Percentiles rank a stretch among this genome's conserved stretches.
These are phyloP conservation scores for Chalciporus sphaerocephalus DNA, from an alignment of 768 basidiomycete species.

Conservation along the genomic window DNA sequence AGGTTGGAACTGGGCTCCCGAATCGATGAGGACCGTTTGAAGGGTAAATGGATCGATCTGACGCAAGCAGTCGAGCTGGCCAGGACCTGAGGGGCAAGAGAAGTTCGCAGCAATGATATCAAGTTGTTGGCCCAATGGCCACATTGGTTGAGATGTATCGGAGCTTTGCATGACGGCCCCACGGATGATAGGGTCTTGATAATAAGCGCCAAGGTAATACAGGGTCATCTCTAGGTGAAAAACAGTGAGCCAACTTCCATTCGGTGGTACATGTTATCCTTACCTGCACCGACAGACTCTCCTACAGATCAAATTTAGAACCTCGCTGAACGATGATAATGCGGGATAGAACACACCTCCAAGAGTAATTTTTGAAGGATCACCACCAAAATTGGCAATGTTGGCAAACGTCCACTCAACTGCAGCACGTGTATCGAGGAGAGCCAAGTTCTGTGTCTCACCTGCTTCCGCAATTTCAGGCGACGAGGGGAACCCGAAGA, in stretches of 20 bases:
- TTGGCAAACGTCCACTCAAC: not conserved
- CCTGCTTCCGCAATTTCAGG: not conserved
- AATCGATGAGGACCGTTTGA: not conserved
- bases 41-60: not conserved
- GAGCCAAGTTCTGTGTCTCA: not conserved
- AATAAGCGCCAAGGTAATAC: not conserved
- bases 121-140: not conserved
- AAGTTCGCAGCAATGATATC: not conserved
- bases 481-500: not conserved
- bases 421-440: not conserved
- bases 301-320: not conserved
- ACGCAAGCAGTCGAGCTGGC: not conserved
- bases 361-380: not conserved
- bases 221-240: not conserved
- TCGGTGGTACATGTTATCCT: too few relatives aligned
- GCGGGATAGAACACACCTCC: too few relatives aligned
- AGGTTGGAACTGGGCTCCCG: not conserved
- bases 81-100: not conserved
- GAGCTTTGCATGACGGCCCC: not conserved
- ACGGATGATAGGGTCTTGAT: not conserved
- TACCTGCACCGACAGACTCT: not conserved
- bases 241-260: too few relatives aligned
- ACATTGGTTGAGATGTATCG: not conserved
- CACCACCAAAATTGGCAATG: not conserved
- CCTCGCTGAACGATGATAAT: not conserved